These are phyloP conservation scores for Epichloe festucae DNA, from an alignment of 2,329 filamentous ascomycete species.

Conservation along the genomic window DNA sequence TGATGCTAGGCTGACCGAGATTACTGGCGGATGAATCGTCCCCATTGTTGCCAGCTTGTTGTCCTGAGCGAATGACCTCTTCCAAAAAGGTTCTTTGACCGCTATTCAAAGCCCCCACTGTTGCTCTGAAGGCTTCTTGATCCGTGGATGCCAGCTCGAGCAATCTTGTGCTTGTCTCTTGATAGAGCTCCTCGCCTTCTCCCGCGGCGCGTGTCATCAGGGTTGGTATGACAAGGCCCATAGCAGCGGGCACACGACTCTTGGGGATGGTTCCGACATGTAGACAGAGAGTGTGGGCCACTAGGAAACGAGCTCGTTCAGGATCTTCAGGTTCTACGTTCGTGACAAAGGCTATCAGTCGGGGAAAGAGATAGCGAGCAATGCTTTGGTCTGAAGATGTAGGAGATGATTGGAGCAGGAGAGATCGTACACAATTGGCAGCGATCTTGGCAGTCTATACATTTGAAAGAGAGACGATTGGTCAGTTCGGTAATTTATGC, in stretches of 20 bases:
- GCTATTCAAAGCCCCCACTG: slow-evolving; percentile 58
- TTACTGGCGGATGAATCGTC: slow-evolving; percentile 27
- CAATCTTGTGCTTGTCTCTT: slow-evolving; percentile 62
- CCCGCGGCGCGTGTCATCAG: slow-evolving; percentile 59
- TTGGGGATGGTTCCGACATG: slow-evolving; percentile 43
- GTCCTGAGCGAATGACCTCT: slow-evolving; percentile 58
- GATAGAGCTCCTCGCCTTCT: slow-evolving; percentile 47
- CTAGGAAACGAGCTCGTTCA: slow-evolving; percentile 56
- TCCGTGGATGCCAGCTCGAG: slow-evolving; percentile 71
- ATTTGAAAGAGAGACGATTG: not conserved
- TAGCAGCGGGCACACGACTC: slow-evolving; percentile 43
- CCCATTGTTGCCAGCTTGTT: slow-evolving; percentile 29
- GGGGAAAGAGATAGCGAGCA: slow-evolving; percentile 59
- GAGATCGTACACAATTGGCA: slow-evolving; percentile 74
- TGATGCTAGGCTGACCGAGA: slow-evolving; percentile 65
- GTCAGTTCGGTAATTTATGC: not conserved
- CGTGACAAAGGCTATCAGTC: slow-evolving; percentile 62
- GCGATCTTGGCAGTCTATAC: slow-evolving; percentile 71
- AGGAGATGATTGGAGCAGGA: slow-evolving; percentile 55
- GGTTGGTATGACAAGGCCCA: slow-evolving; percentile 65
- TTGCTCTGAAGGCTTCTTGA: slow-evolving; percentile 56
- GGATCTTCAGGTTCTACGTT: slow-evolving; percentile 63
- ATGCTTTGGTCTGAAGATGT: slow-evolving; percentile 59
- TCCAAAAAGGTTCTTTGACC: slow-evolving; percentile 74
- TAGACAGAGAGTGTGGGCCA: slow-evolving; percentile 64